A percentile compares a stretch with the other conserved stretches of the same genome.
Conservation (phyloP, 805 yeast genomes). For the Suhomyces sp. region DNA sequence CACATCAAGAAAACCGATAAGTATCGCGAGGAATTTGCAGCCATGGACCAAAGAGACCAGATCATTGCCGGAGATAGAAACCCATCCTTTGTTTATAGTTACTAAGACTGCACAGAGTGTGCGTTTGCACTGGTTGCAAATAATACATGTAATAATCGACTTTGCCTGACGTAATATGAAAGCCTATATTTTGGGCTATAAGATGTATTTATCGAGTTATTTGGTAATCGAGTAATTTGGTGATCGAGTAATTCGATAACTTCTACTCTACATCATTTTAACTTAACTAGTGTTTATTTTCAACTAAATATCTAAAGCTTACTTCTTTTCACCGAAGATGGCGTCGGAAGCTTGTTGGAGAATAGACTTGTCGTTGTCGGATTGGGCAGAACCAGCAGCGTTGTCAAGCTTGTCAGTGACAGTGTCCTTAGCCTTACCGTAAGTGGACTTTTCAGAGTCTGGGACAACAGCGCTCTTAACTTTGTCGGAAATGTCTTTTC, state of each 20-base stretch:
- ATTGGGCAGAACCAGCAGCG: slow-evolving; percentile 30
- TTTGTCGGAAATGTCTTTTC: slow-evolving; percentile 42
- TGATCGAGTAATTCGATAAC: too few species aligned
- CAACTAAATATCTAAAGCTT: slow-evolving; percentile 23
- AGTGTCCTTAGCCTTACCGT: slow-evolving; percentile 36
- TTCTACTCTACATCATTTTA: background rate
- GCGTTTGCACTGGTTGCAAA: slow-evolving; percentile 1
- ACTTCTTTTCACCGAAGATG: slow-evolving; percentile 38
- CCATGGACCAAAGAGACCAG: slow-evolving; percentile 27
- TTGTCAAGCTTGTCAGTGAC: slow-evolving; percentile 36
- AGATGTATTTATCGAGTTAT: too few species aligned
- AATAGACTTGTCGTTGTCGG: slow-evolving; percentile 36
- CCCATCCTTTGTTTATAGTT: slow-evolving; percentile 35
- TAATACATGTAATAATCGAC: background rate
- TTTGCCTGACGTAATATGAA: too few species aligned
- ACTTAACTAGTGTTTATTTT: background rate
- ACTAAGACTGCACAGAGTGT: slow-evolving; percentile 13
- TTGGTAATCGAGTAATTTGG: too few species aligned
- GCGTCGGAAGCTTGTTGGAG: slow-evolving; percentile 45
- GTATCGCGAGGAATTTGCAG: slow-evolving; percentile 26
- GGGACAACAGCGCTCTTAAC: slow-evolving; percentile 37
- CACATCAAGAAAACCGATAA: slow-evolving; percentile 21
- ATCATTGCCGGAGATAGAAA: slow-evolving; percentile 35
- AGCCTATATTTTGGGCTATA: too few species aligned
- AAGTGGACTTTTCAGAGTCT: slow-evolving; percentile 38